These are phyloP conservation scores for Neophaeococcomyces aloes DNA, from an alignment of 2,329 filamentous ascomycete genomes.

Conservation along the genomic window DNA sequence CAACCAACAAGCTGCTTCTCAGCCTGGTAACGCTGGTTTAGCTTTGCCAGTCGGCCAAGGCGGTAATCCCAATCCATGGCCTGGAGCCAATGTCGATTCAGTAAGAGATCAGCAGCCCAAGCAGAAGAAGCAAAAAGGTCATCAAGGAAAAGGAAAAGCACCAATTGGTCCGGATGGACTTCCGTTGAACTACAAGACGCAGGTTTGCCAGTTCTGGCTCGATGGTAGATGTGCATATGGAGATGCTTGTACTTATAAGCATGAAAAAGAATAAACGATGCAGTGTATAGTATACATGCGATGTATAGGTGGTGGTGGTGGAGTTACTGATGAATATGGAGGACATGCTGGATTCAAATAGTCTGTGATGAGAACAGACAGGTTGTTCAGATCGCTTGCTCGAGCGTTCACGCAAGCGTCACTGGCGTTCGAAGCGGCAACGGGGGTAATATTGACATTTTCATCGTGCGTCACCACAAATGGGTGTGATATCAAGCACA, in stretches of 20 bases:
- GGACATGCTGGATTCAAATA: too few relatives aligned
- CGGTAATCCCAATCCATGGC: conserved; percentile 14
- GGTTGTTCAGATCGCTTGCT: too few relatives aligned
- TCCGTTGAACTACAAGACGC: conserved; percentile 34
- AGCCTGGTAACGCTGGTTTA: background rate
- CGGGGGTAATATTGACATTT: too few relatives aligned
- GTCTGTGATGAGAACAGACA: too few relatives aligned
- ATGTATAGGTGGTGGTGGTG: too few relatives aligned
- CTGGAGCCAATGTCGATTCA: conserved; percentile 10
- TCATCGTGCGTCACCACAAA: too few relatives aligned
- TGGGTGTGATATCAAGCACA: too few relatives aligned
- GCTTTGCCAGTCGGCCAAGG: conserved; percentile 11
- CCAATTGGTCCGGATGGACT: conserved; percentile 9
- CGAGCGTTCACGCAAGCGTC: too few relatives aligned
- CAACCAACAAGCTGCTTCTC: conserved; percentile 8
- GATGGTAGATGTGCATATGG: conserved; percentile 46
- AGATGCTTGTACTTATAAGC: conserved; percentile 38
- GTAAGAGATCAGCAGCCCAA: conserved; percentile 14
- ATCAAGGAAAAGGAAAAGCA: conserved; percentile 13
- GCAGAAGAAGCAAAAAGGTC: conserved; percentile 14
- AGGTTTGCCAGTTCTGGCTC: conserved; percentile 44
- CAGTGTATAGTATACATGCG: too few relatives aligned
- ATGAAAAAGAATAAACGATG: too few relatives aligned
- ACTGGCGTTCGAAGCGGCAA: too few relatives aligned
- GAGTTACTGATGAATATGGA: too few relatives aligned